Base-by-base conservation (phyloP, 768 basidiomycete species). In the Melanogaster broomeanus region DNA sequence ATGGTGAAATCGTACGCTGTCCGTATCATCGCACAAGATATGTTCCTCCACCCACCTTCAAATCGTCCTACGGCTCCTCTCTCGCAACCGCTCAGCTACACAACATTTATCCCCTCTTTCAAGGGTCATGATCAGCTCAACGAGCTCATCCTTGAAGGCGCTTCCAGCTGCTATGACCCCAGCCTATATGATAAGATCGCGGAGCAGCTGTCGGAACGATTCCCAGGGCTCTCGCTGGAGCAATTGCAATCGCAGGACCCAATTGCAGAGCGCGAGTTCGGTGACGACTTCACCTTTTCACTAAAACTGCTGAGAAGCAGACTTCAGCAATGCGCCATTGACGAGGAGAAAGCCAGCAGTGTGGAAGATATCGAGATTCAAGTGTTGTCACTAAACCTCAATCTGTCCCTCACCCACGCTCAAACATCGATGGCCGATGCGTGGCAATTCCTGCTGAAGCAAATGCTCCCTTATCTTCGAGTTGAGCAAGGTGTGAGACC, bases 381-480 rank as follows among this genome's bases (percentile, higher is more conserved):
- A 30, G 71, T 93, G 3, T 74, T 81, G 42, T 83, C 85, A 1
- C 83, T 95, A 66, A 97, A 97, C 67, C 78, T 93, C 57, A 94
- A 95, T 63, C 78, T 94, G 42, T 94, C 93, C 1, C 73, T 97
- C 34, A 76, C 89, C 19, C 88, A 96, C 59, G 78, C 89, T 1
- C 90, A 95, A 65, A 81, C 80, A 2, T 73, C 82, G 2, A 75
- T 93, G 40, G 81, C 87, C 0, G 83, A 89, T 50, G 81, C 92
- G 4, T 96, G 91, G 91, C 83, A 85, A 45, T 75, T 77, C 40
- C 68, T 96, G 39, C 74, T 93, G 38, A 79, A 82, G 37, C 82
- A 84, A 60, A 73, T 82, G 3, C 71, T 81, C 10, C 81, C 84
- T 0, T 87, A 84, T 66, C 68, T 91, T 22, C 78, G 88, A 24